Base-by-base conservation (phyloP, 495 filamentous ascomycete species). In the Neurospora sp. region DNA sequence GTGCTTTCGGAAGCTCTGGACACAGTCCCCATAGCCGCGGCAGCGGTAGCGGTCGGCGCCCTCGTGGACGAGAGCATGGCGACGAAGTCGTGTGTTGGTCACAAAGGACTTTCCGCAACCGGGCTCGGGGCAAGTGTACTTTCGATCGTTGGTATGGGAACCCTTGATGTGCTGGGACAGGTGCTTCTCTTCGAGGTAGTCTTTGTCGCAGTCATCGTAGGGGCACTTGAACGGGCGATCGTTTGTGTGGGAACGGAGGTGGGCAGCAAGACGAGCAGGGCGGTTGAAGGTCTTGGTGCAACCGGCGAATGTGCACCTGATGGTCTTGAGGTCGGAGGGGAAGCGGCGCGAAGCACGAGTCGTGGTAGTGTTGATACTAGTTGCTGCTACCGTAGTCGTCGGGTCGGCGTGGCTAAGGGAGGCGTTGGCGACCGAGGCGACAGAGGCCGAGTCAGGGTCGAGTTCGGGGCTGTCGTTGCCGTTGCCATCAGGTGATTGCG, bases 271-370 rank as follows among this genome's bases (percentile, higher is more conserved):
- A 41, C 92, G 88, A n/a, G 88, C 89, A 3, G 92, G 93, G 1
- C 94, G 89, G 80, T 96, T 95, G 87, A 94, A 97, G n/a, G 90
- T 88, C 81, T 94, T 94, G 35, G 81, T 78, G 78, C 94, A 97
- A 44, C 86, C 88, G 20, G 89, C 85, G 75, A 87, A 88, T 4
- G 88, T 86, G 81, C 94, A 97, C 47, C 79, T 81, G 75, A 91
- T 89, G 27, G 87, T 93, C 82, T 95, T 96, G 69, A 88, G 83
- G 72, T 93, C 88, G 4, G 90, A 92, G 40, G 91, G 91, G 76
- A 86, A 87, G 74, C 84, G 88, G 71, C 85, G 87, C 39, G 81
- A 82, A 8, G 85, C 85, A n/a, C 87, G 89, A 72, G 86, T 87
- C 14, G 81, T 78, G 16, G 86, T 83, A 53, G 85, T 78, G 39